These are phyloP conservation scores for Suillus tomentosus DNA, from an alignment of 768 basidiomycete species.

Conservation along the genomic window DNA sequence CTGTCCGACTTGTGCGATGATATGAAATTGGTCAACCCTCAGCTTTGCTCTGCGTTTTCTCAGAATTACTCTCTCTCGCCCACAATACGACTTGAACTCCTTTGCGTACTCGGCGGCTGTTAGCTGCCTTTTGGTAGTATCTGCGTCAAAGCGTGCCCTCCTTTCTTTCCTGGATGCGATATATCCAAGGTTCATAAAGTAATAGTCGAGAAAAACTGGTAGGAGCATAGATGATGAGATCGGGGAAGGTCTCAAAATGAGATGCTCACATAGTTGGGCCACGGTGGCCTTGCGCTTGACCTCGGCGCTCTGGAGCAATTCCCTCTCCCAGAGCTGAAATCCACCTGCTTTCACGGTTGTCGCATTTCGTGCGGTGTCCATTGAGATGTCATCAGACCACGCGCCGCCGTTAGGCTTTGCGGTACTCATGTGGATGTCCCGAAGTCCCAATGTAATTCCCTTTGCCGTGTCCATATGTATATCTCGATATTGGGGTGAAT, in stretches of 20 bases:
- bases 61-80: slow-evolving; percentile 91
- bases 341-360: slow-evolving; percentile 55
- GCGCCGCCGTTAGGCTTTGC: slow-evolving; percentile 50
- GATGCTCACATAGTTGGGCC: slow-evolving; percentile 85
- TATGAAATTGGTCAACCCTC: slow-evolving; percentile 93
- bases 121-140: slow-evolving; percentile 72
- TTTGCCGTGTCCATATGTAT: slow-evolving; percentile 83
- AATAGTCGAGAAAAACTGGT: slow-evolving; percentile 95
- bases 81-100: slow-evolving; percentile 92
- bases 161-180: slow-evolving; percentile 85
- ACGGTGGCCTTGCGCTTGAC: slow-evolving; percentile 95
- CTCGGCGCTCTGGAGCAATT: slow-evolving; percentile 81
- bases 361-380: slow-evolving; percentile 48
- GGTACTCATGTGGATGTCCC: slow-evolving; percentile 65
- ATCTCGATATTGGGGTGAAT: slow-evolving; percentile 44
- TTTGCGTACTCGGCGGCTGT: slow-evolving; percentile 56
- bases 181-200: slow-evolving; percentile 94
- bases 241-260: slow-evolving; percentile 2
- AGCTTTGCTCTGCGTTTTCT: slow-evolving; percentile 91
- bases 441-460: slow-evolving; percentile 47
- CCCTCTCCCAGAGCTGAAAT: slow-evolving; percentile 80
- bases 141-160: slow-evolving; percentile 77
- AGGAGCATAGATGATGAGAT: slow-evolving; percentile 17
- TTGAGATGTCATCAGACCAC: slow-evolving; percentile 57
- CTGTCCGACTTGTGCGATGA: slow-evolving; percentile 98